Percentiles rank a stretch among this genome's conserved stretches.
Evolutionary conservation across 257 asterid species (phyloP).

Genomic region (Salvia hispanica): DNA sequence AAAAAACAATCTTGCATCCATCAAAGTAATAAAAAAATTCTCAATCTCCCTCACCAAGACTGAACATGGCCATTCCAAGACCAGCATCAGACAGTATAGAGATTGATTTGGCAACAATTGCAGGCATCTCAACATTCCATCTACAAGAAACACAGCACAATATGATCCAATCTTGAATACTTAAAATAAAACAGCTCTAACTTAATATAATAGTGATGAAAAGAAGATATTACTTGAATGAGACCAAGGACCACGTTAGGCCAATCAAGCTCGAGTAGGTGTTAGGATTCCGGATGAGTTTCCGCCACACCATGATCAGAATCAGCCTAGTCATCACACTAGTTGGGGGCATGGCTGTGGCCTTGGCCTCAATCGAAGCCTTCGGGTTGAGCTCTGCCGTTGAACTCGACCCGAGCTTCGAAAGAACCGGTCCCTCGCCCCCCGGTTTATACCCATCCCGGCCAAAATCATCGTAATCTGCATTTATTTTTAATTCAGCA

Average conservation of each 20-base stretch:
- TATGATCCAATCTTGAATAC: background rate
- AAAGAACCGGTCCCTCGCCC: slow-evolving; percentile 60
- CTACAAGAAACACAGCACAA: slow-evolving; percentile 30
- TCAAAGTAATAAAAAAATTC: background rate
- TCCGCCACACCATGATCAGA: slow-evolving; percentile 78
- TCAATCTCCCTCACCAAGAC: slow-evolving; percentile 49
- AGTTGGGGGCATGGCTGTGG: slow-evolving; percentile 64
- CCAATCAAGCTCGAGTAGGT: slow-evolving; percentile 72
- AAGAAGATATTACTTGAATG: slow-evolving; percentile 40
- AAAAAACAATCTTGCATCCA: background rate
- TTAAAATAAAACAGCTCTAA: background rate
- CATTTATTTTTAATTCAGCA: background rate
- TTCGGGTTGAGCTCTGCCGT: slow-evolving; percentile 86
- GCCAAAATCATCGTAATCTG: slow-evolving; percentile 89
- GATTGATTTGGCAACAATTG: slow-evolving; percentile 58
- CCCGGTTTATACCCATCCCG: slow-evolving; percentile 56
- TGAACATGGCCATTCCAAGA: slow-evolving; percentile 85
- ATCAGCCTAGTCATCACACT: slow-evolving; percentile 76
- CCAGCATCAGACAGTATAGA: slow-evolving; percentile 73
- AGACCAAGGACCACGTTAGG: slow-evolving; percentile 67
- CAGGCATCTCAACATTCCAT: slow-evolving; percentile 78
- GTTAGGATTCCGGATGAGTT: slow-evolving; percentile 67
- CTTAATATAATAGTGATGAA: background rate
- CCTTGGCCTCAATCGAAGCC: slow-evolving; percentile 42
- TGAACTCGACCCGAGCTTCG: slow-evolving; percentile 88